Base-by-base conservation (phyloP, 495 filamentous ascomycete genomes). In the Daldinia bambusicola region DNA sequence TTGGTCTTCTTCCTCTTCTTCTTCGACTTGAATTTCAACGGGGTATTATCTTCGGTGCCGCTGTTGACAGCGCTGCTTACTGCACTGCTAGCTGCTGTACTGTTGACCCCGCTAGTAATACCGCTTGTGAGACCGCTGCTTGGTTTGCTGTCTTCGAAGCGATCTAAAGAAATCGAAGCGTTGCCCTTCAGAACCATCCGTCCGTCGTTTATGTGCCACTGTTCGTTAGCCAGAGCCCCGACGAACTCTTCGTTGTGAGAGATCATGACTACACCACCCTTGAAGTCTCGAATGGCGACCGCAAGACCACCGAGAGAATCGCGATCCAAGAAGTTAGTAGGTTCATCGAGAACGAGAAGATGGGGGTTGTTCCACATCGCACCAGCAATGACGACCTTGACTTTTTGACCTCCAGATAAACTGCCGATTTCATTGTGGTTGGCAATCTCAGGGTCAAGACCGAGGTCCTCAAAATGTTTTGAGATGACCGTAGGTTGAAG, bases 281-380 rank as follows among this genome's bases (percentile, higher is more conserved):
- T 95, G 88, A 94, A 99, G 77, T 99, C 95, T 69, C 93, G 92
- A 77, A 99, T 98, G 63, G 95, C 95, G 37, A 97, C 94, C 18
- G 95, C 94, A 61, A 99, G 85, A 78, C 95, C 95, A 73, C 95
- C 95, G 8, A 99, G 90, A 0, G 93, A 96, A 82, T 99, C 96
- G 72, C 95, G 93, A 73, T 99, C 95, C 82, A 99, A 88, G 87
- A 97, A 99, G 85, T 99, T 99, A 80, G 95, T 98, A 34, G 95
- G 95, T 82, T 99, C 95, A 88, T 99, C 95, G 14, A 99, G 91
- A 16, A 99, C 95, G 56, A 99, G 89, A 67, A 99, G 83, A 84
- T 99, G 95, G 0, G 95, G 95, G 84, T 97, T 98, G 82, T 97
- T 97, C 95, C 94, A 97, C 93, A 97, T 95, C 67, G 93, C 93